phyloP scores from a whole-genome alignment of 192 early-diverging fungal species.

The Podila clonocystis region DNA sequence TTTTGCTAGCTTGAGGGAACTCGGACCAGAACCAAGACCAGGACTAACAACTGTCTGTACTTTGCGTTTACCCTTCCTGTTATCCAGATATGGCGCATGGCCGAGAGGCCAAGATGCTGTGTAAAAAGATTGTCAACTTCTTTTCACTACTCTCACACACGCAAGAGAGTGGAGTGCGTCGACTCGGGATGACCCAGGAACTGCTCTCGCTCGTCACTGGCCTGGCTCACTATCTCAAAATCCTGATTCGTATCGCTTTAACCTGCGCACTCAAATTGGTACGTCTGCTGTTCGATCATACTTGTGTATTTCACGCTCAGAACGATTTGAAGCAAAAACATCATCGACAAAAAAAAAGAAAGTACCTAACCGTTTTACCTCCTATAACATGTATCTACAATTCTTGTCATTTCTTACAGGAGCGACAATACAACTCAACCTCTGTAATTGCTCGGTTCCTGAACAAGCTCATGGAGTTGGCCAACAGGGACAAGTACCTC shows the following conservation, averaged over 20 bases:
- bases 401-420: slow-evolving; percentile 53
- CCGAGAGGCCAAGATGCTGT: slow-evolving; percentile 94
- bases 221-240: slow-evolving; percentile 93
- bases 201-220: slow-evolving; percentile 89
- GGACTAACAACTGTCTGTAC: slow-evolving; percentile 7
- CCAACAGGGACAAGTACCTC: slow-evolving; percentile 55
- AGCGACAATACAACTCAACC: slow-evolving; percentile 62
- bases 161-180: slow-evolving; percentile 63
- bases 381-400: neutral
- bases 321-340: neutral
- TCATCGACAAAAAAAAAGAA: neutral
- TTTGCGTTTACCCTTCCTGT: neutral
- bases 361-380: neutral
- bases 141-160: slow-evolving; percentile 90
- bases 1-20: neutral
- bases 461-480: slow-evolving; percentile 78
- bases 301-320: neutral
- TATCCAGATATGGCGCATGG: slow-evolving; percentile 74
- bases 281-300: slow-evolving; percentile 16
- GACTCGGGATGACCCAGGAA: slow-evolving; percentile 81
- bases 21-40: neutral
- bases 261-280: slow-evolving; percentile 88
- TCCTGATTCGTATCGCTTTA: slow-evolving; percentile 88
- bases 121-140: slow-evolving; percentile 94
- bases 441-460: slow-evolving; percentile 75